phyloP scores from a whole-genome alignment of 2,329 filamentous ascomycete genomes.

The Immersiporthe knoxdaviesiana region DNA sequence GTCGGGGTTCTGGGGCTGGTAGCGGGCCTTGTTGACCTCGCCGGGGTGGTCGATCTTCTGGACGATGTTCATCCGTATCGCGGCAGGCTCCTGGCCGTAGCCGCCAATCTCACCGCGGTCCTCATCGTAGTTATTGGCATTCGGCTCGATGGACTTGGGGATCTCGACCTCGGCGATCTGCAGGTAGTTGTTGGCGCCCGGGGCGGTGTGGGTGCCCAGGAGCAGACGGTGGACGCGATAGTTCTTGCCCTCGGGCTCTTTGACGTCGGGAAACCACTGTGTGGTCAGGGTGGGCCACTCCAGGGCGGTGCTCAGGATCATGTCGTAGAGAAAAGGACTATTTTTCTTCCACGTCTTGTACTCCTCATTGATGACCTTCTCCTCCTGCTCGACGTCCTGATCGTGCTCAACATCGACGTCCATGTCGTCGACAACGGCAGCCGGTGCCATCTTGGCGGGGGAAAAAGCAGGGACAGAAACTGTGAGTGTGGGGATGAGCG shows the following conservation, averaged over 20 bases:
- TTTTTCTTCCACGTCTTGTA: constrained; percentile 99
- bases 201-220: constrained; percentile 92
- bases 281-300: constrained; percentile 98
- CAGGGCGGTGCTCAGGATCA: constrained; percentile 90
- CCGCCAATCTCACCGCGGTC: constrained; percentile 92
- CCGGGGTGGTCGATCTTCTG: constrained; percentile 96
- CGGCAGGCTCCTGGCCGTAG: constrained; percentile 76
- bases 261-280: constrained; percentile 97
- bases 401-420: constrained; percentile 62
- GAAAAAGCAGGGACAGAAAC: neutral
- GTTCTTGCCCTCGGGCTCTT: constrained; percentile 83
- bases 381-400: constrained; percentile 67
- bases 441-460: constrained; percentile 47
- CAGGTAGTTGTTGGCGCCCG: constrained; percentile 83
- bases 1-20: constrained; percentile 96
- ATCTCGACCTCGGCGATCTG: constrained; percentile 95
- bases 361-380: constrained; percentile 96
- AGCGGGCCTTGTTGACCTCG: constrained; percentile 98
- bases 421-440: constrained; percentile 52
- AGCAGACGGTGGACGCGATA: constrained; percentile 86
- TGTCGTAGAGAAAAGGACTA: constrained; percentile 95
- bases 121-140: constrained; percentile 86
- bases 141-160: constrained; percentile 75
- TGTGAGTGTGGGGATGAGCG: neutral
- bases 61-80: constrained; percentile 86